phyloP scores from a whole-genome alignment of 306 rosid species.

The Cotoneaster glaucophyllus region DNA sequence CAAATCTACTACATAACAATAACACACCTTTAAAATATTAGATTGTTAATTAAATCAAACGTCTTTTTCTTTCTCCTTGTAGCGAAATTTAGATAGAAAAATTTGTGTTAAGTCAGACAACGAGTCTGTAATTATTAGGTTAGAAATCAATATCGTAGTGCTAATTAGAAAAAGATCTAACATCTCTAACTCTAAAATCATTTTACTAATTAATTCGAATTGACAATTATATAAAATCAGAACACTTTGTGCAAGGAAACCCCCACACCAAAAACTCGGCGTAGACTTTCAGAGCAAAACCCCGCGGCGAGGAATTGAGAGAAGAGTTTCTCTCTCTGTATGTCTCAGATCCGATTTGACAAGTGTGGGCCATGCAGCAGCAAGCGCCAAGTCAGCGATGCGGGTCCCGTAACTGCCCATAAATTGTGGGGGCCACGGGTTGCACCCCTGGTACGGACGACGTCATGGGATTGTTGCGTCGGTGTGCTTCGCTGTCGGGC shows the following conservation, averaged over 20 bases:
- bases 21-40: too few relatives aligned
- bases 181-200: background rate
- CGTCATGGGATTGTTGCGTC: background rate
- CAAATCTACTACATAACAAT: background rate
- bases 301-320: background rate
- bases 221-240: background rate
- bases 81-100: too few relatives aligned
- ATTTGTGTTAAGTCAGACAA: too few relatives aligned
- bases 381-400: background rate
- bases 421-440: background rate
- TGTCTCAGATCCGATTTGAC: background rate
- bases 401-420: background rate
- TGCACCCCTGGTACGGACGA: background rate
- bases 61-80: background rate
- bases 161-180: background rate
- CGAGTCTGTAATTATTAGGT: background rate
- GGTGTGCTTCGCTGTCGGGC: background rate
- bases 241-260: too few relatives aligned
- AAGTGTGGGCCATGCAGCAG: background rate
- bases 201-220: too few relatives aligned
- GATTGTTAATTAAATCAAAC: background rate
- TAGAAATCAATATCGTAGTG: background rate
- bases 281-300: background rate
- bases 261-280: background rate
- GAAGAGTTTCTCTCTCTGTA: background rate